These are phyloP conservation scores for Xanthoconium stramineum DNA, from an alignment of 768 basidiomycete species.

Conservation along the genomic window DNA sequence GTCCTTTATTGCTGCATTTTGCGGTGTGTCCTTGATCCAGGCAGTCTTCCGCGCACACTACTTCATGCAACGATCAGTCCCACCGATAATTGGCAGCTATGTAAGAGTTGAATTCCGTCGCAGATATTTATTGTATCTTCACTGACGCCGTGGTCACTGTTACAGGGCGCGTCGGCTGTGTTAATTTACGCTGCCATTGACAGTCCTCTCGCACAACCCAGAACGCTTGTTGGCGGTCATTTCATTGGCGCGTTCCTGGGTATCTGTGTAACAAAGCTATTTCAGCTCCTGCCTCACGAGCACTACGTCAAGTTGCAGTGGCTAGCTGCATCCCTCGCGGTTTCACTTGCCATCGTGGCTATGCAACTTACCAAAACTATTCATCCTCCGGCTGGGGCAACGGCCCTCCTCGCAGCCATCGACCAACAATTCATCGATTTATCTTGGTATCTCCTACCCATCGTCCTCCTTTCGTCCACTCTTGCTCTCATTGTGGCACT, in stretches of 20 bases:
- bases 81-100: conserved; percentile 19
- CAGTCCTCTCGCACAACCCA: conserved; percentile 51
- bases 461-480: conserved; percentile 46
- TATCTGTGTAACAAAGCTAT: conserved; percentile 49
- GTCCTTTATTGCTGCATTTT: conserved; percentile 53
- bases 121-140: neutral
- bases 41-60: conserved; percentile 48
- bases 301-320: conserved; percentile 44
- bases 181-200: conserved; percentile 54
- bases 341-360: conserved; percentile 39
- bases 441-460: conserved; percentile 53
- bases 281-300: conserved; percentile 43
- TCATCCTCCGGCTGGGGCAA: conserved; percentile 60
- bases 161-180: conserved; percentile 53
- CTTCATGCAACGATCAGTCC: conserved; percentile 45
- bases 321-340: conserved; percentile 37
- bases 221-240: conserved; percentile 46
- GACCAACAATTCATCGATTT: conserved; percentile 40
- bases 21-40: conserved; percentile 47
- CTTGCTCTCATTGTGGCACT: conserved; percentile 46
- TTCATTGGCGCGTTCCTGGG: conserved; percentile 41
- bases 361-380: conserved; percentile 54
- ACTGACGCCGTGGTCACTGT: neutral
- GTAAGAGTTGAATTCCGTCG: conserved; percentile 11
- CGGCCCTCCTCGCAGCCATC: conserved; percentile 47